These are phyloP conservation scores for Cryptococcus sp. DNA, from an alignment of 1,284 basidiomycete genomes.

Conservation along the genomic window DNA sequence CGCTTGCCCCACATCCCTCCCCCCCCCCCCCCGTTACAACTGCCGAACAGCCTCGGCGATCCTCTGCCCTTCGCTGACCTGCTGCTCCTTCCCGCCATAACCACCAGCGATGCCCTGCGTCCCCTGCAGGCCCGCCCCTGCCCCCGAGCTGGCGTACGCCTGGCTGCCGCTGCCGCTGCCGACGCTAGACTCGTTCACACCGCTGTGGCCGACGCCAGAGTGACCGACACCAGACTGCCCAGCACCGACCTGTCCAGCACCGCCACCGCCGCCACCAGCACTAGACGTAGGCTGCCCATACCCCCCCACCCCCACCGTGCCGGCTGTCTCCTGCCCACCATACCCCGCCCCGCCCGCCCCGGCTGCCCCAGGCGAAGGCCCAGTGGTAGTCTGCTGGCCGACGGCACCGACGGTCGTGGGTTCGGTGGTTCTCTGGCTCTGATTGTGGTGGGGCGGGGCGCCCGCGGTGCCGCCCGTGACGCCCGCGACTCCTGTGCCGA, in stretches of 20 bases:
- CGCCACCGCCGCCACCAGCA: conserved; percentile 7
- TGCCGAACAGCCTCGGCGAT: conserved; percentile 11
- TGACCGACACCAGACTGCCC: conserved; percentile 1
- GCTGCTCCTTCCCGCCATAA: background rate
- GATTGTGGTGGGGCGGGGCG: conserved; percentile 1
- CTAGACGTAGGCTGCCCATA: conserved; percentile 2
- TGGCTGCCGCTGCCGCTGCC: conserved; percentile 3
- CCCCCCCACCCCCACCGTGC: background rate
- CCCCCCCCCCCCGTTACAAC: conserved; percentile 4
- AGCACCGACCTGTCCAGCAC: too few relatives aligned
- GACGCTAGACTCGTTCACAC: conserved; percentile 1
- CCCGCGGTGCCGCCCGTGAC: background rate
- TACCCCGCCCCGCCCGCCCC: conserved; percentile 1
- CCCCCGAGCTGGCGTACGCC: conserved; percentile 1
- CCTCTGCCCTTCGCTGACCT: conserved; percentile 12
- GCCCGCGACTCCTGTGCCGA: too few relatives aligned
- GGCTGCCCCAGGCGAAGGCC: too few relatives aligned
- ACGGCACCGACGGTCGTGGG: conserved; percentile 9
- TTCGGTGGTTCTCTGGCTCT: background rate
- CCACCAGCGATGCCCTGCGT: background rate
- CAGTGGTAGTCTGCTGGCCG: conserved; percentile 6
- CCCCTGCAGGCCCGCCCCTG: background rate
- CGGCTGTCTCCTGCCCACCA: conserved; percentile 2
- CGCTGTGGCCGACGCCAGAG: conserved; percentile 5
- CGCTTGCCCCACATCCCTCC: too few relatives aligned